These are phyloP conservation scores for Apiospora marii DNA, from an alignment of 2,329 filamentous ascomycete genomes.

Conservation along the genomic window DNA sequence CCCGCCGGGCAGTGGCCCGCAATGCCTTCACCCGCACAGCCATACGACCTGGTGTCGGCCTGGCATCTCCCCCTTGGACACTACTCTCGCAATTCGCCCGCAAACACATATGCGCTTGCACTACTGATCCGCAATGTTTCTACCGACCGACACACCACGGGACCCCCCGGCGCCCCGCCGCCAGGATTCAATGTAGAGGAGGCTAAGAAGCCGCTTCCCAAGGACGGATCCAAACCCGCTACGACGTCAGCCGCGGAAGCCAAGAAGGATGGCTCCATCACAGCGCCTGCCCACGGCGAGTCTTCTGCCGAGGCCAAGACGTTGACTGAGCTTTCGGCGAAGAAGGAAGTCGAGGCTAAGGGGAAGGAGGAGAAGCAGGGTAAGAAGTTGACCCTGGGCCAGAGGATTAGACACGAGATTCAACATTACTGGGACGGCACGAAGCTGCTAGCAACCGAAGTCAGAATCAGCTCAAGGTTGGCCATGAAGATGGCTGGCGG, in stretches of 20 bases:
- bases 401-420: slow-evolving; percentile 94
- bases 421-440: slow-evolving; percentile 99
- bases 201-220: slow-evolving; percentile 83
- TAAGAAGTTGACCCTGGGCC: slow-evolving; percentile 86
- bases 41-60: slow-evolving; percentile 53
- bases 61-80: slow-evolving; percentile 57
- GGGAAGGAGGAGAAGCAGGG: slow-evolving; percentile 76
- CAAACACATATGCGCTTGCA: slow-evolving; percentile 59
- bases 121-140: slow-evolving; percentile 65
- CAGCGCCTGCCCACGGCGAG: slow-evolving; percentile 38
- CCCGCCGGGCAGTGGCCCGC: slow-evolving; percentile 61
- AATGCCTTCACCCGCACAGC: slow-evolving; percentile 60
- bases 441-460: slow-evolving; percentile 90
- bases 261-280: slow-evolving; percentile 34
- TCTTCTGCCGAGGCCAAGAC: slow-evolving; percentile 46
- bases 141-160: slow-evolving; percentile 65
- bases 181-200: slow-evolving; percentile 91
- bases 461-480: slow-evolving; percentile 89
- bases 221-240: slow-evolving; percentile 52
- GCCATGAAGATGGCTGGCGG: slow-evolving; percentile 97
- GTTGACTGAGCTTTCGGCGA: slow-evolving; percentile 68
- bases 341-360: slow-evolving; percentile 67
- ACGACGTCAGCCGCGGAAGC: slow-evolving; percentile 42
- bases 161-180: slow-evolving; percentile 70
- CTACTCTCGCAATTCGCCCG: slow-evolving; percentile 50